These are phyloP conservation scores for Bonia amplexicaulis DNA, from an alignment of 176 grass and related monocot species.

Conservation along the genomic window DNA sequence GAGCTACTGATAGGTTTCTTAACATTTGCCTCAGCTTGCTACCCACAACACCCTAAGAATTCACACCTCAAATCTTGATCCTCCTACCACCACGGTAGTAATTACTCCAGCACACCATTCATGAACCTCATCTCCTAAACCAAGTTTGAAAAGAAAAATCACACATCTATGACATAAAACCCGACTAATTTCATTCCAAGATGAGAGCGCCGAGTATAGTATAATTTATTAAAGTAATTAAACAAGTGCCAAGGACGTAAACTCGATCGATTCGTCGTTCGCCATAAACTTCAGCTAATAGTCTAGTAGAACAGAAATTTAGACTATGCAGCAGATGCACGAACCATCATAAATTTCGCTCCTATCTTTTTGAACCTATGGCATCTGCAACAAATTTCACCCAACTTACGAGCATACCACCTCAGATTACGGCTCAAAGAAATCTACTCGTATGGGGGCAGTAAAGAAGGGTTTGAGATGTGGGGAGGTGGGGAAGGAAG, in stretches of 20 bases:
- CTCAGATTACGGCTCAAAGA: background rate
- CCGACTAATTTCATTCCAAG: background rate
- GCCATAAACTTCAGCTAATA: background rate
- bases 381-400: background rate
- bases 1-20: background rate
- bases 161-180: background rate
- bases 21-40: background rate
- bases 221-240: background rate
- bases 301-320: background rate
- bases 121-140: background rate
- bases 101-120: no score
- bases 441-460: background rate
- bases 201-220: background rate
- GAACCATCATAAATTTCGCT: background rate
- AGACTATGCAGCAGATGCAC: background rate
- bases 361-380: background rate
- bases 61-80: background rate
- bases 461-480: background rate
- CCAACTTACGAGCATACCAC: background rate
- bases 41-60: background rate
- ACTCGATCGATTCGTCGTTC: background rate
- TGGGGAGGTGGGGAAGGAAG: background rate
- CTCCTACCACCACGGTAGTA: background rate
- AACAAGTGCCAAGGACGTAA: background rate
- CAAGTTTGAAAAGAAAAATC: background rate